Evolutionary conservation across 139 green algal genomes (phyloP).

Genomic region (Trebouxia sp.): DNA sequence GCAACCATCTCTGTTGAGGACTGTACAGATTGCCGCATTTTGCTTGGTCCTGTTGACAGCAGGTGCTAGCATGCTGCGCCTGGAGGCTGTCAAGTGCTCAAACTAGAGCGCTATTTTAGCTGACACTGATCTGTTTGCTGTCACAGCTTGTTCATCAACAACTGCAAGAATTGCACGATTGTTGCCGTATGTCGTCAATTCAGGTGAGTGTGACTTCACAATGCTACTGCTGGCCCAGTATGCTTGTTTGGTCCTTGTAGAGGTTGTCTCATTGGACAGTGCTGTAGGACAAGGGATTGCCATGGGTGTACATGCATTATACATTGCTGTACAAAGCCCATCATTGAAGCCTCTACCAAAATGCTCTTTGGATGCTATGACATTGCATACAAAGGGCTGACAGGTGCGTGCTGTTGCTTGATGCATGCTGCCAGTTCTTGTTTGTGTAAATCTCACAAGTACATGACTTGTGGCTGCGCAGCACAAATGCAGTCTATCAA

Average conservation of each 20-base stretch:
- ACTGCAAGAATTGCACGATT: constrained; percentile 58
- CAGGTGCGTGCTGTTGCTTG: constrained; percentile 21
- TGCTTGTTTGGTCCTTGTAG: not conserved
- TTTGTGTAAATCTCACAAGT: too few relatives aligned
- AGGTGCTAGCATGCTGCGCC: too few relatives aligned
- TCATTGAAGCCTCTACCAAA: constrained; percentile 59
- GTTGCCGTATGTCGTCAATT: constrained; percentile 57
- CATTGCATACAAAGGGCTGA: constrained; percentile 54
- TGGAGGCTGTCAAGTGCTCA: too few relatives aligned
- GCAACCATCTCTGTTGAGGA: constrained; percentile 68
- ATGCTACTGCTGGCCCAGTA: not conserved
- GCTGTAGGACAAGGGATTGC: constrained; percentile 51
- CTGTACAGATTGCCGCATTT: constrained; percentile 67
- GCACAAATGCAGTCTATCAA: constrained; percentile 51
- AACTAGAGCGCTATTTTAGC: too few relatives aligned
- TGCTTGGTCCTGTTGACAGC: constrained; percentile 62
- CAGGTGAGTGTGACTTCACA: constrained; percentile 39
- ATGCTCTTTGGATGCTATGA: constrained; percentile 62
- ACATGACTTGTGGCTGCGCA: not conserved
- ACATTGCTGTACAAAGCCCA: constrained; percentile 60
- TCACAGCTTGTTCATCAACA: constrained; percentile 67
- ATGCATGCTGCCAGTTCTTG: not conserved
- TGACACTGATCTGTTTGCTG: too few relatives aligned
- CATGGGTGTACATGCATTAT: constrained; percentile 49
- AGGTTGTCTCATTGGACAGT: too few relatives aligned